Base-by-base conservation (phyloP, 805 yeast species). In the Suhomyces vadensis region DNA sequence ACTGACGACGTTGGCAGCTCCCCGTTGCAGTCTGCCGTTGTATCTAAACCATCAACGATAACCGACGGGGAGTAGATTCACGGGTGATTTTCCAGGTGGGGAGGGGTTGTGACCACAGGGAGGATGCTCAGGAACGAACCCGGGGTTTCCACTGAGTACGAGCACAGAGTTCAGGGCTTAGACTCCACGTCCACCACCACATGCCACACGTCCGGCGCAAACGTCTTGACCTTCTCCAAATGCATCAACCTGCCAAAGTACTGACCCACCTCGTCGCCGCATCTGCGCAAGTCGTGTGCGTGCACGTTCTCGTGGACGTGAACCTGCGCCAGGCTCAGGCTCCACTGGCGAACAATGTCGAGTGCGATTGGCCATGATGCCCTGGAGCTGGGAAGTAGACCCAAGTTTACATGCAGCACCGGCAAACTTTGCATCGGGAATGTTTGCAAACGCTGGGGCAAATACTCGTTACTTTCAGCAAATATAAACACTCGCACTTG, bases 181-280 rank as follows among this genome's bases (percentile, higher is more conserved):
- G 13, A 27, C 27, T 23, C 31, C 3, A 33, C 38, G 21, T 69
- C 74, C 13, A 63, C 49, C 4, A 87, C 86, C 1, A 86, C 67
- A 53, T 88, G 96, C 83, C 87, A 83, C 1, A 89, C 81, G 39
- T 85, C 92, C 0, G 96, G 96, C 0, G 96, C 95, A 71, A 82
- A 88, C 0, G 92, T 85, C 64, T 88, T 89, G 43, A 89, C 86
- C 51, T 69, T 77, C 49, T 85, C 88, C 7, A 83, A 47, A 47
- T 79, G 82, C 1, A 54, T 7, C 8, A 62, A 63, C 5, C 37
- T 43, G 1, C 13, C 42, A 21, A 44, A 44, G n/a, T 20, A n/a
- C 10, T 16, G 27, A 2, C 36, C 35, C 2, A 67, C 59, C 3
- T 51, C 48, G 1, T 42, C 35, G 11, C 46, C 37, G 56, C 78